These are phyloP conservation scores for Uronychia binucleata DNA, from an alignment of 73 alveolate genomes.

Conservation along the genomic window DNA sequence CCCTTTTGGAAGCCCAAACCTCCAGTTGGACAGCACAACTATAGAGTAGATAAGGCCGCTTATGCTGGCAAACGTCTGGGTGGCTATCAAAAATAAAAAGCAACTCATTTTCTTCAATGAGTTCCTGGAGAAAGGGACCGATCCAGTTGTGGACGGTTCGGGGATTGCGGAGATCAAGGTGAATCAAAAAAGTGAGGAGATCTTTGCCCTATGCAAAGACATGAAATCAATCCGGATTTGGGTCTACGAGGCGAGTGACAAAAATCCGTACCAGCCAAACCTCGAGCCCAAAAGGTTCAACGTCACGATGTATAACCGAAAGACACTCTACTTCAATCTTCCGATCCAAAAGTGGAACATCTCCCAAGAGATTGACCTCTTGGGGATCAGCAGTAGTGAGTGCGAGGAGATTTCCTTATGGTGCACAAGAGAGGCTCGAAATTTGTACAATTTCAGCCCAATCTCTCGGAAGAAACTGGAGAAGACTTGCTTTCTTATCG, in stretches of 20 bases:
- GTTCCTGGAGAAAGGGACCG: constrained; percentile 34
- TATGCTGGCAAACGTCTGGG: constrained; percentile 22
- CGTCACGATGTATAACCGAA: constrained; percentile 18
- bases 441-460: not conserved
- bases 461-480: not conserved
- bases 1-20: not conserved
- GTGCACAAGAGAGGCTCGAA: not conserved
- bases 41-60: constrained; percentile 25
- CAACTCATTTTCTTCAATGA: constrained; percentile 30
- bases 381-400: not conserved
- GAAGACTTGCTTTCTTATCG: not conserved
- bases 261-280: not conserved
- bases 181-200: constrained; percentile 45
- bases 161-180: constrained; percentile 32
- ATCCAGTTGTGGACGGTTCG: constrained; percentile 41
- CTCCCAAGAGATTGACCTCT: not conserved
- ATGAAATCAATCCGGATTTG: constrained; percentile 12
- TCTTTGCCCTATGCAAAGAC: constrained; percentile 28
- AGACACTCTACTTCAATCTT: constrained; percentile 35
- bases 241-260: constrained; percentile 23
- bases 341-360: not conserved
- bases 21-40: constrained; percentile 1
- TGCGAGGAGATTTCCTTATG: not conserved
- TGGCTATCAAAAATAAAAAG: constrained; percentile 34
- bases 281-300: not conserved